Evolutionary conservation across 169 alveolate species (phyloP), one percentile per base, ranked within the genome.

Genomic region (Toxoplasma gondii): DNA sequence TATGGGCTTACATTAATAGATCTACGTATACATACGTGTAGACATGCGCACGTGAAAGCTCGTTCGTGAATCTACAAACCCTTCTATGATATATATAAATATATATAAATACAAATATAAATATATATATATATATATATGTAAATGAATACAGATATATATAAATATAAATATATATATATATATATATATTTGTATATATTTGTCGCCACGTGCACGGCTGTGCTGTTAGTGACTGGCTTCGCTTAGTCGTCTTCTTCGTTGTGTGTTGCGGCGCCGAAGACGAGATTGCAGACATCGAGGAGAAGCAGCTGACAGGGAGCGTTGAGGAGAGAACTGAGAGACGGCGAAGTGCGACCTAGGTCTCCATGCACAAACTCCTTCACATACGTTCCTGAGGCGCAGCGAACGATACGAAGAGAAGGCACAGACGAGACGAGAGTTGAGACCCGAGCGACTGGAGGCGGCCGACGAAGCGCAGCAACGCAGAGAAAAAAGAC

Each of bases 341-440:
- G 90, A 82, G 96, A 96, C 39, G 99, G 99, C 0, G 84, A 84
- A 41, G 99, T 98, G 92, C 99, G 97, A 81, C 98, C 98, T 69
- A 97, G 92, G 95, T 98, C 99, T 49, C 99, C 98, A 96, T 98
- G 98, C 78, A 98, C 98, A 91, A 98, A 97, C 96, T 98, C 99
- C 96, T 98, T 98, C 34, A 98, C 97, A 92, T 98, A 98, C 92
- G 98, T 98, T 19, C 99, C 99, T 41, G 98, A 87, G 34, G 17
- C 22, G 17, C 80, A 88, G 38, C 81, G 36, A 29, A 7, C 1
- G 43, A 36, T 24, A 2, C 7, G 31, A 22, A 16, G 9, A 87
- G 39, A 87, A 87, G 39, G 1, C 19, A 24, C 10, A 24, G n/a
- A 34, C 78, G 5, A 49, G 12, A 4, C 58, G 12, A 49, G 12